These are phyloP conservation scores for Penicillium sp. DNA, from an alignment of 2,329 filamentous ascomycete genomes.

Conservation along the genomic window DNA sequence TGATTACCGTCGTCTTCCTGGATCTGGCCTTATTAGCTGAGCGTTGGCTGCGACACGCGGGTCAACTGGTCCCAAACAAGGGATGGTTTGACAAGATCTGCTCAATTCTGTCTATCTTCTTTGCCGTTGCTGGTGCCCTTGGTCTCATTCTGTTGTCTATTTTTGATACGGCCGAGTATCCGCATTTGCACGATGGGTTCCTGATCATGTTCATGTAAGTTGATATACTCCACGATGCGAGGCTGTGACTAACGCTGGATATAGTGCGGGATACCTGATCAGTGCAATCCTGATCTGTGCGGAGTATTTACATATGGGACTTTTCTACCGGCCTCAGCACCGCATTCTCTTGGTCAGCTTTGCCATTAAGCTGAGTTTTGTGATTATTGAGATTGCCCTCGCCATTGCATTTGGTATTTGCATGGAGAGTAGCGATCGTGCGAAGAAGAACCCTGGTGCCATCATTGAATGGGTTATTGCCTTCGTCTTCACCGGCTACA, in stretches of 20 bases:
- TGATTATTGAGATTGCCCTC: constrained; percentile 74
- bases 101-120: constrained; percentile 45
- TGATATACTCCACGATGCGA: neutral
- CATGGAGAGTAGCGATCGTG: constrained; percentile 44
- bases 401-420: constrained; percentile 64
- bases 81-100: constrained; percentile 40
- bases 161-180: constrained; percentile 76
- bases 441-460: constrained; percentile 66
- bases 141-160: constrained; percentile 82
- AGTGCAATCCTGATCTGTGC: constrained; percentile 85
- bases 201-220: constrained; percentile 73
- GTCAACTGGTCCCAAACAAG: constrained; percentile 74
- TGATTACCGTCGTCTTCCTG: constrained; percentile 72
- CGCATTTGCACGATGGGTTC: constrained; percentile 70
- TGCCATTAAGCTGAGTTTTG: constrained; percentile 82
- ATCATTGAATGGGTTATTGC: constrained; percentile 78
- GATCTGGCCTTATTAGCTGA: constrained; percentile 79
- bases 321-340: constrained; percentile 70
- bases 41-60: constrained; percentile 79
- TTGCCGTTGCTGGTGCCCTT: constrained; percentile 72
- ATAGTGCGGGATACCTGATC: constrained; percentile 70
- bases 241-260: neutral
- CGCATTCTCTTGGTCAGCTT: constrained; percentile 75
- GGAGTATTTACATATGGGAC: constrained; percentile 84
- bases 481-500: constrained; percentile 84